Conservation (phyloP, 73 alveolate genomes). For the Durusdinium trenchii region DNA sequence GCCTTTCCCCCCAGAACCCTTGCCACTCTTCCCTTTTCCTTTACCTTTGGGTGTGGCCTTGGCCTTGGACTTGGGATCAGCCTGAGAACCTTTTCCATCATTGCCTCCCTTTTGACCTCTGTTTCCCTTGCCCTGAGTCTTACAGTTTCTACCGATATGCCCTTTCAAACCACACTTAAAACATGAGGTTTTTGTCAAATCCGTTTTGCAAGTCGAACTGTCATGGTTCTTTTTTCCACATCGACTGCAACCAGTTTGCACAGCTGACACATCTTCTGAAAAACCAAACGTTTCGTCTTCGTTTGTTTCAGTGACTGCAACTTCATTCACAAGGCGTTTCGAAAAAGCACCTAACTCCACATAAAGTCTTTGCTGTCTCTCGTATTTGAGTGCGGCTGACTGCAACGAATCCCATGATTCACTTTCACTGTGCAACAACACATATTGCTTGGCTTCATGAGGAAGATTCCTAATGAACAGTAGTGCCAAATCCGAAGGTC, state of each 20-base stretch:
- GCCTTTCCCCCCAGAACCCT: not conserved
- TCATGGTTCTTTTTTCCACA: not conserved
- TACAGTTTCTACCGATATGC: conserved; percentile 4
- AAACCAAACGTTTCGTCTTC: too few relatives aligned
- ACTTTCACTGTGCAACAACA: not conserved
- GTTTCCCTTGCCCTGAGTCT: not conserved
- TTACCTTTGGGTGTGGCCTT: too few relatives aligned
- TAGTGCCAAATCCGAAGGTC: not conserved
- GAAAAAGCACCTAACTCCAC: not conserved
- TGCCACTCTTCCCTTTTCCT: not conserved
- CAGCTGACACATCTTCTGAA: not conserved
- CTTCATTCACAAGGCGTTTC: not conserved
- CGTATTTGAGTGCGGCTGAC: not conserved
- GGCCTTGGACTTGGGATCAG: not conserved
- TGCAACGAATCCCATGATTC: not conserved
- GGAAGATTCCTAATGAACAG: conserved; percentile 10
- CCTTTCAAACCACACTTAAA: not conserved
- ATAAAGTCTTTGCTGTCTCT: conserved; percentile 4
- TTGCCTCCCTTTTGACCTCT: not conserved
- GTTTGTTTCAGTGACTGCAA: too few relatives aligned
- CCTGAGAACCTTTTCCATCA: too few relatives aligned
- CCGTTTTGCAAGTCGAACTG: not conserved
- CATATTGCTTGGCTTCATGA: conserved; percentile 8
- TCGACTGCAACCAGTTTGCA: not conserved
- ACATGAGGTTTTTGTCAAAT: not conserved